Base-by-base conservation (phyloP, 2,329 filamentous ascomycete species). In the Xylariales sp. region DNA sequence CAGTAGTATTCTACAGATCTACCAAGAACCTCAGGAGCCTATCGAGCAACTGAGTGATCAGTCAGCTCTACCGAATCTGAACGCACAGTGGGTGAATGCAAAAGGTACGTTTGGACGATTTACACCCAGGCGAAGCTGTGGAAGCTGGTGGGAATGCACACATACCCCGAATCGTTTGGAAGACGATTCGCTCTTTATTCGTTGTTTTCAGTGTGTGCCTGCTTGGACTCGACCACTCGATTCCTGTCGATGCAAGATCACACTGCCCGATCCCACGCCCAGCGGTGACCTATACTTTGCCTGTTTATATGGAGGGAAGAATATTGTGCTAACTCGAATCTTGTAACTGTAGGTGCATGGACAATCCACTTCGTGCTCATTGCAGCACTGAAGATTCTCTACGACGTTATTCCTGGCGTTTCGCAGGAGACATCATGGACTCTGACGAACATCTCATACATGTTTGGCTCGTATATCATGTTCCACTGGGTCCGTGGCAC, bases 351-450 rank as follows among this genome's bases (percentile, higher is more conserved):
- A 97, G 91, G 93, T 65, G 93, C 93, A 55, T 98, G 93, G 93
- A 89, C 86, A 44, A 96, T 98, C 61, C 93, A 98, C 67, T 79
- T 95, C 52, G 88, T 98, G 56, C 72, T 96, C 56, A 98, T 98
- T 61, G 71, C 85, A 43, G 80, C 81, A 56, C 80, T 95, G 60
- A 98, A 98, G 70, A 91, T 98, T 59, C 78, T 98, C 56, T 98
- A 91, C 73, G 89, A 96, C 65, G 91, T 95, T 57, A 85, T 98
- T 45, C 93, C 93, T 14, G 89, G 90, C 50, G 86, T 97, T 53
- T 95, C 91, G 23, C 93, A 97, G 67, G 93, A 98, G 69, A 95
- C 89, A 28, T 97, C 91, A 45, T 98, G 93, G 93, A 98, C 93
- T 10, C 73, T 98, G 51, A 95, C 90, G 64, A 98, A 98, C 67